phyloP scores from a whole-genome alignment of 1,284 basidiomycete genomes.

The Xanthoconium separans region DNA sequence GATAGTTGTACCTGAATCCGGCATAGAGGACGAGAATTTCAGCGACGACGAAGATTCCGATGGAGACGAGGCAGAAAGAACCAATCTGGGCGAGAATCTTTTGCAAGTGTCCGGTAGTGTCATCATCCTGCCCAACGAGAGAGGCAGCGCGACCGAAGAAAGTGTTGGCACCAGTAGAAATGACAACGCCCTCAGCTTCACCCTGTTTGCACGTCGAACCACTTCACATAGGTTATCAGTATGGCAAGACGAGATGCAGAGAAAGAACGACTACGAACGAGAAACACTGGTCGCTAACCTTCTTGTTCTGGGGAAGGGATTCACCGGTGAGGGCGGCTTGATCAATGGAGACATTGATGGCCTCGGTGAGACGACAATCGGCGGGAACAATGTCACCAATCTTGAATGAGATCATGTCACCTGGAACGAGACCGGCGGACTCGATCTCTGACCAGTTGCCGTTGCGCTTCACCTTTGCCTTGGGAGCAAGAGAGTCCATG shows the following conservation, averaged over 20 bases:
- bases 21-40: constrained; percentile 90
- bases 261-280: constrained; percentile 56
- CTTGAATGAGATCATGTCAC: constrained; percentile 95
- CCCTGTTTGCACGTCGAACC: constrained; percentile 97
- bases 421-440: constrained; percentile 84
- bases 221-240: constrained; percentile 38
- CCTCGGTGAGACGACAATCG: constrained; percentile 92
- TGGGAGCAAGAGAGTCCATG: constrained; percentile 98
- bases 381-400: constrained; percentile 97
- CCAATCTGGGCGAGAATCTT: constrained; percentile 97
- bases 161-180: constrained; percentile 93
- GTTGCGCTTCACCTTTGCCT: constrained; percentile 88
- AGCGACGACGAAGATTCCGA: constrained; percentile 89
- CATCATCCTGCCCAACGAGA: constrained; percentile 93
- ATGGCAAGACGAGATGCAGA: neutral
- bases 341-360: constrained; percentile 95
- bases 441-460: constrained; percentile 88
- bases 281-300: constrained; percentile 93
- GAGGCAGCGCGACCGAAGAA: constrained; percentile 96
- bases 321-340: constrained; percentile 97
- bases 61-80: constrained; percentile 92
- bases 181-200: constrained; percentile 96
- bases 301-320: constrained; percentile 90
- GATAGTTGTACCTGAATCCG: constrained; percentile 86
- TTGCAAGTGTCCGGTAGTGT: constrained; percentile 96